A percentile compares a stretch with the other conserved stretches of the same genome.
Conservation (phyloP, 176 grass and related monocot genomes). For the Lolium multiflorum region DNA sequence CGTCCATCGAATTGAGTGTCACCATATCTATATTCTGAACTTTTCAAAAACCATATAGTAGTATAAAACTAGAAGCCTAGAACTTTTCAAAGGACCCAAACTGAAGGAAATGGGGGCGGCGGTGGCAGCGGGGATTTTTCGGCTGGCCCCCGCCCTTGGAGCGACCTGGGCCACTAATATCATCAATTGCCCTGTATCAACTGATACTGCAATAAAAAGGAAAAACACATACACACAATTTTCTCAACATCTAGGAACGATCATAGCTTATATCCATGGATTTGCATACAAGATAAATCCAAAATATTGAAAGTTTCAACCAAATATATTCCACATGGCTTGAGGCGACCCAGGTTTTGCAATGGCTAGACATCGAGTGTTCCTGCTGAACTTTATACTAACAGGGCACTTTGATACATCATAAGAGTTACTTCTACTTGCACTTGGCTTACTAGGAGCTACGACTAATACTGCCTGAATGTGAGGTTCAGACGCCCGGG, state of each 20-base stretch:
- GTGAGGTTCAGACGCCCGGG: conserved; percentile 71
- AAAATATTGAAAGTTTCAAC: background rate
- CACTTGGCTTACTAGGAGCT: too few relatives aligned
- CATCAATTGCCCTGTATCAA: too few relatives aligned
- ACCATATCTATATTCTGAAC: too few relatives aligned
- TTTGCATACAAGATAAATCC: background rate
- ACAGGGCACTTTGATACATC: background rate
- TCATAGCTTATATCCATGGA: background rate
- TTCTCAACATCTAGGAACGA: background rate
- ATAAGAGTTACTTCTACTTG: background rate
- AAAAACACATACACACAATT: background rate
- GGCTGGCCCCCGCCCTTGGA: too few relatives aligned
- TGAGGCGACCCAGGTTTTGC: background rate
- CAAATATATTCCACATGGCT: background rate
- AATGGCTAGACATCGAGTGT: background rate
- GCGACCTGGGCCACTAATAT: too few relatives aligned
- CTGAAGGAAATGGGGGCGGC: too few relatives aligned
- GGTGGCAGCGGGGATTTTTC: too few relatives aligned
- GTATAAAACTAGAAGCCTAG: too few relatives aligned
- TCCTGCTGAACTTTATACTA: background rate
- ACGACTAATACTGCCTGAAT: conserved; percentile 48
- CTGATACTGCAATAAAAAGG: too few relatives aligned
- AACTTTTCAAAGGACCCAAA: too few relatives aligned
- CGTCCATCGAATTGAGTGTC: too few relatives aligned
- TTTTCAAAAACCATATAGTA: too few relatives aligned